phyloP scores from a whole-genome alignment of 257 asterid genomes.

The Dorcoceras hygrometricum region DNA sequence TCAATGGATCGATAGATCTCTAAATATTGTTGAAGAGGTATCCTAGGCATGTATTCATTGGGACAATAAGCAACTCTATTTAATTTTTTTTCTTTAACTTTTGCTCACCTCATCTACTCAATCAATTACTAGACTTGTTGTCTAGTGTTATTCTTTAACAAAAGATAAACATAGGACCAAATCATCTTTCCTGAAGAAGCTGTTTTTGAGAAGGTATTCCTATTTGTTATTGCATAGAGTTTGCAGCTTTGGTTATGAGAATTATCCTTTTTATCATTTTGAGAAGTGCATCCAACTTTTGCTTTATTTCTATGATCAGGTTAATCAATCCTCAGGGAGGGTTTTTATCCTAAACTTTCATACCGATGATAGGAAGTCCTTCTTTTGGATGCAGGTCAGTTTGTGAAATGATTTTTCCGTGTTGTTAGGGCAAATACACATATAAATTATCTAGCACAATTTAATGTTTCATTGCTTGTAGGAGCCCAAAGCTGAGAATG shows the following conservation, averaged over 20 bases:
- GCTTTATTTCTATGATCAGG: conserved; percentile 42
- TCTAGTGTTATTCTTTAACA: conserved; percentile 45
- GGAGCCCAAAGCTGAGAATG: conserved; percentile 82
- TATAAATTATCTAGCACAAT: conserved; percentile 15
- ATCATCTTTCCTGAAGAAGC: conserved; percentile 92
- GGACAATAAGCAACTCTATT: conserved; percentile 16
- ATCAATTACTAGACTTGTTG: conserved; percentile 15
- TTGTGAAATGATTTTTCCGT: conserved; percentile 14
- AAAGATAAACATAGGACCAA: conserved; percentile 63
- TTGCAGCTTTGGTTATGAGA: conserved; percentile 2
- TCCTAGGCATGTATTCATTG: conserved; percentile 38
- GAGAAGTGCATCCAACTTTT: conserved; percentile 17
- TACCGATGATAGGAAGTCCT: conserved; percentile 83
- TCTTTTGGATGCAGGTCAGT: conserved; percentile 95
- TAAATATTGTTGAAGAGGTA: conserved; percentile 76
- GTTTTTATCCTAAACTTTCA: conserved; percentile 83
- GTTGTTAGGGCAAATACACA: conserved; percentile 1
- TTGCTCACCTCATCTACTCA: conserved; percentile 7
- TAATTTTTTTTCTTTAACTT: conserved; percentile 8
- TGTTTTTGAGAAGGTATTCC: conserved; percentile 71
- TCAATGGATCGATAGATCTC: conserved; percentile 85
- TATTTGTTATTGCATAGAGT: conserved; percentile 16
- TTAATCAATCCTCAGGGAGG: conserved; percentile 87
- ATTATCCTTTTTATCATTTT: background rate
- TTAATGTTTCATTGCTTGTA: conserved; percentile 38